phyloP scores from a whole-genome alignment of 495 filamentous ascomycete genomes.

The Podospora pseudocomata region DNA sequence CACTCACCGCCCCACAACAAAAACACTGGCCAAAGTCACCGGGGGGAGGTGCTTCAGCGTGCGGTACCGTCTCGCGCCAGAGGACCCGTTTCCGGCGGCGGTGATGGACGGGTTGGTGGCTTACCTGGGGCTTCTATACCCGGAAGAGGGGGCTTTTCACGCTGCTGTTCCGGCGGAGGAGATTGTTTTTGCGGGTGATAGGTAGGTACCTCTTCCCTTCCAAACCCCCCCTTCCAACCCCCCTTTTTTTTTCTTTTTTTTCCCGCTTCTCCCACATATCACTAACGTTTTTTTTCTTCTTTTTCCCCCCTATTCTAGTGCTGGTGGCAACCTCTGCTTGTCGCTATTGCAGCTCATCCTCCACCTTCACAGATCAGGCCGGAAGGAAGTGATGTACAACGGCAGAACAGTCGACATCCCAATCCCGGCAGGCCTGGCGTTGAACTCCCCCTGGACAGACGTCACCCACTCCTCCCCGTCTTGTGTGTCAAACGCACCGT shows the following conservation, averaged over 20 bases:
- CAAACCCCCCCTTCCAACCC: background rate
- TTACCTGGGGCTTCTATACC: slow-evolving; percentile 80
- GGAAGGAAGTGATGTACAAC: slow-evolving; percentile 59
- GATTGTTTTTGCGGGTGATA: slow-evolving; percentile 79
- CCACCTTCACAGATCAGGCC: slow-evolving; percentile 54
- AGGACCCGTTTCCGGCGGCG: slow-evolving; percentile 77
- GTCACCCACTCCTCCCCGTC: slow-evolving; percentile 71
- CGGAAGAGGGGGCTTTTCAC: slow-evolving; percentile 70
- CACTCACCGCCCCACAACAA: slow-evolving; percentile 52
- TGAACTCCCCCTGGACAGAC: slow-evolving; percentile 74
- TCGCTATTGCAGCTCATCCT: slow-evolving; percentile 71
- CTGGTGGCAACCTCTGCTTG: slow-evolving; percentile 74
- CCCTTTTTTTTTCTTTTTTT: too few species aligned
- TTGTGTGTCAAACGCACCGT: slow-evolving; percentile 55
- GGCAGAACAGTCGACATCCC: slow-evolving; percentile 50
- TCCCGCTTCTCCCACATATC: background rate
- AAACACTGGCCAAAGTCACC: slow-evolving; percentile 47
- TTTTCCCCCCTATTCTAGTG: slow-evolving; percentile 40
- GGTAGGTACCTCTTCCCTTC: slow-evolving; percentile 20
- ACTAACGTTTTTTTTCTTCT: too few species aligned
- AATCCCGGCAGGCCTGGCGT: slow-evolving; percentile 66
- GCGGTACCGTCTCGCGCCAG: slow-evolving; percentile 84
- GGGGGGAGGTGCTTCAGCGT: slow-evolving; percentile 67
- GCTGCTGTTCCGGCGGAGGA: slow-evolving; percentile 61
- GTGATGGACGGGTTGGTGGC: slow-evolving; percentile 78